Percentiles rank a stretch among this genome's conserved stretches.
Conservation (phyloP, 2,329 filamentous ascomycete species). For the Paecilomyces formosus region DNA sequence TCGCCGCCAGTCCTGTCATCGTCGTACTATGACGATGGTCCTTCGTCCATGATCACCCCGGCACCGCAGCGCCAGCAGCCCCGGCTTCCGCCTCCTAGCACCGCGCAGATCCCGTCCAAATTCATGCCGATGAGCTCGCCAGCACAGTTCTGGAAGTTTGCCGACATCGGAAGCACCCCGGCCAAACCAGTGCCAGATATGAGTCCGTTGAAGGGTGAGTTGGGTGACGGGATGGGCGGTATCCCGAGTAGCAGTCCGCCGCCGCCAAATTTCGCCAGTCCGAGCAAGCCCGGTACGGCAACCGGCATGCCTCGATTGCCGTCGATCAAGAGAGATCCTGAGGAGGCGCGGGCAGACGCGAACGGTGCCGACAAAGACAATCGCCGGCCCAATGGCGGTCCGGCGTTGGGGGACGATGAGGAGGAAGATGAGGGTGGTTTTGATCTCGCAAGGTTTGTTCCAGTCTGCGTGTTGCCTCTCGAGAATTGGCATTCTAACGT, state of each 20-base stretch:
- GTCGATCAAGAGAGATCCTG: conserved; percentile 23
- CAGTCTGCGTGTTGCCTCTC: background rate
- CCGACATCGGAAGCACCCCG: conserved; percentile 40
- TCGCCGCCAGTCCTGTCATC: conserved; percentile 43
- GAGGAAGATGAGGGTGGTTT: conserved; percentile 36
- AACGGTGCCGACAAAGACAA: conserved; percentile 12
- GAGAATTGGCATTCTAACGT: conserved; percentile 1
- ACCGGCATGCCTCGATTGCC: conserved; percentile 20
- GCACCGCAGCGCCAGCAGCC: conserved; percentile 43
- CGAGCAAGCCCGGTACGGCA: conserved; percentile 34
- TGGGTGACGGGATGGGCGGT: conserved; percentile 26
- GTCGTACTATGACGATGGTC: conserved; percentile 41
- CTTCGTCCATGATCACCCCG: conserved; percentile 41
- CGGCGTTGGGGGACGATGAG: conserved; percentile 26
- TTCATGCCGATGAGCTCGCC: conserved; percentile 47
- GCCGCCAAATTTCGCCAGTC: conserved; percentile 37
- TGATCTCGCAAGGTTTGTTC: conserved; percentile 38
- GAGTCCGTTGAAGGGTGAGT: conserved; percentile 39
- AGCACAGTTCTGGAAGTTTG: conserved; percentile 45
- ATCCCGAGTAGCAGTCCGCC: conserved; percentile 43
- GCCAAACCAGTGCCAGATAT: conserved; percentile 35
- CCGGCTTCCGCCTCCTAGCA: conserved; percentile 41
- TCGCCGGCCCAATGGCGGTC: conserved; percentile 3
- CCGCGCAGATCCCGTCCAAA: conserved; percentile 42
- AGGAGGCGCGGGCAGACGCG: conserved; percentile 3